A percentile compares a stretch with the other conserved stretches of the same genome.
These are phyloP conservation scores for Colletotrichum incanum DNA, from an alignment of 2,329 filamentous ascomycete species.

Conservation along the genomic window DNA sequence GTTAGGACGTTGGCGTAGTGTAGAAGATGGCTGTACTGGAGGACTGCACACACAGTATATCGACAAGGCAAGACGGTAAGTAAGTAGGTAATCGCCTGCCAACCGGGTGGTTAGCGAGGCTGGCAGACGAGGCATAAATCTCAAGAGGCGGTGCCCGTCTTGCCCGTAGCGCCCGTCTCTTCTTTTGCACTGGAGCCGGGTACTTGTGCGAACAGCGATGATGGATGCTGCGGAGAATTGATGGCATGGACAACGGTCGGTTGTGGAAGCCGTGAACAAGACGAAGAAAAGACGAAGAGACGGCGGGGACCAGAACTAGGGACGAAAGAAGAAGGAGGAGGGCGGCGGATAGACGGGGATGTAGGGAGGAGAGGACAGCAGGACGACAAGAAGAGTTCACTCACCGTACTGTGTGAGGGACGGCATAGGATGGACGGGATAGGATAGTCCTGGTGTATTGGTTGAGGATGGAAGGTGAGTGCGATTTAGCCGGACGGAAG, in stretches of 20 bases:
- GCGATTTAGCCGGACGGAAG: not conserved
- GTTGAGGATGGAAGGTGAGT: not conserved
- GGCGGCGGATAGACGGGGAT: constrained; percentile 6
- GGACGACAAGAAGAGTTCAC: not conserved
- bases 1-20: not conserved
- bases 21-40: not conserved
- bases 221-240: constrained; percentile 23
- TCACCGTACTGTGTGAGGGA: not conserved
- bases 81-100: no score
- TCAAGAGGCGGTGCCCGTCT: constrained; percentile 1
- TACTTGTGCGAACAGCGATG: constrained; percentile 21
- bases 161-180: constrained; percentile 5
- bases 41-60: not conserved
- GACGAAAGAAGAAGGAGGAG: constrained; percentile 35
- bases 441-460: not conserved
- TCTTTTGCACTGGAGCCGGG: constrained; percentile 1
- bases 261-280: constrained; percentile 26
- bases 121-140: not conserved
- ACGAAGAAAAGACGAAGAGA: constrained; percentile 37
- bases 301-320: constrained; percentile 11
- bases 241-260: constrained; percentile 26
- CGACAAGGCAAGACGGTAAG: not conserved
- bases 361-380: not conserved
- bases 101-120: not conserved
- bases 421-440: not conserved